These are phyloP conservation scores for Penicillium cinerascens DNA, from an alignment of 495 filamentous ascomycete genomes.

Conservation along the genomic window DNA sequence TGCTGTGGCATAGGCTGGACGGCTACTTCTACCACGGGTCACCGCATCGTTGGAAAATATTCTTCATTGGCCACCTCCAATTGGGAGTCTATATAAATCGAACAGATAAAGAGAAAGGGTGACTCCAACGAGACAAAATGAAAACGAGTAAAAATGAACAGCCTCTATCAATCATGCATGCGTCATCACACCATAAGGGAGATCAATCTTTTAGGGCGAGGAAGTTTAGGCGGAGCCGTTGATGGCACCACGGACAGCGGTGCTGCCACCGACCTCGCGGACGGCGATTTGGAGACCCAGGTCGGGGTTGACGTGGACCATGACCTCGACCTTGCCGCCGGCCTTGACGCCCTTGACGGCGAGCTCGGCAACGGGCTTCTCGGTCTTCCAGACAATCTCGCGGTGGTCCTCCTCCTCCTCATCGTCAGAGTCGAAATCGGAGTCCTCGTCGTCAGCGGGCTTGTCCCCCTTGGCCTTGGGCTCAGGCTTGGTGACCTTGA, in stretches of 20 bases:
- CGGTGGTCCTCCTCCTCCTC: slow-evolving; percentile 81
- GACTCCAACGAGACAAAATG: slow-evolving; percentile 23
- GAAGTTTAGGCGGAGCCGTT: slow-evolving; percentile 40
- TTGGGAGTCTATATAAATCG: slow-evolving; percentile 22
- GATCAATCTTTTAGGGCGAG: slow-evolving; percentile 21
- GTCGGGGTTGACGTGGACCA: slow-evolving; percentile 78
- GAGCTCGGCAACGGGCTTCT: slow-evolving; percentile 79
- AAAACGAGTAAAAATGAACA: slow-evolving; percentile 19
- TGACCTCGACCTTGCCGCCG: slow-evolving; percentile 88
- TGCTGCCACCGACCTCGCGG: slow-evolving; percentile 81
- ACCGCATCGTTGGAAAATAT: slow-evolving; percentile 5
- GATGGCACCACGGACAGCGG: slow-evolving; percentile 72
- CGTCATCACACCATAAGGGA: slow-evolving; percentile 32
- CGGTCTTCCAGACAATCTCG: slow-evolving; percentile 90
- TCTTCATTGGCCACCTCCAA: slow-evolving; percentile 19
- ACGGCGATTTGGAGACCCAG: slow-evolving; percentile 72
- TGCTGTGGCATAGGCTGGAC: background rate
- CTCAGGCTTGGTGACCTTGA: slow-evolving; percentile 85
- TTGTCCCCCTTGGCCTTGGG: slow-evolving; percentile 67
- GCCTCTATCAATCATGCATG: slow-evolving; percentile 35
- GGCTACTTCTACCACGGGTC: background rate
- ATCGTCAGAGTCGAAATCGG: slow-evolving; percentile 58
- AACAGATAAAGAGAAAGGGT: slow-evolving; percentile 13
- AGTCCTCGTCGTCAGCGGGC: slow-evolving; percentile 58
- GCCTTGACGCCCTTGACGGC: slow-evolving; percentile 79